Evolutionary conservation across 1,284 basidiomycete genomes (phyloP), one percentile per base, ranked within the genome.

Genomic region (Microbotryomycetes sp.): DNA sequence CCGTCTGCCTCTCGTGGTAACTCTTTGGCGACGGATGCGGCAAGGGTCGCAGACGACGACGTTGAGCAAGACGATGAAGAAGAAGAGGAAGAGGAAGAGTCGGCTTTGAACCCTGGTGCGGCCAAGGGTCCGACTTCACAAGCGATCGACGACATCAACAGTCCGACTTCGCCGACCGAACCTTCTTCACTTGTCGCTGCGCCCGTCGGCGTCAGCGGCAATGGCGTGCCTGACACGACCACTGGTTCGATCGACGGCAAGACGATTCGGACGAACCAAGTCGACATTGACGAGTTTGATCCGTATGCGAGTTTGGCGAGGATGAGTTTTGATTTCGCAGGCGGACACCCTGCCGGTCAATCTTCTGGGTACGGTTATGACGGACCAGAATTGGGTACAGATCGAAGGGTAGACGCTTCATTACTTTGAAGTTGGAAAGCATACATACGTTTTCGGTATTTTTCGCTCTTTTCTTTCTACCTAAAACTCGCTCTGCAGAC

Each of bases 281-380:
- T 21, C 21, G 57, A 50, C 18, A 55, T 30, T 16, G 61, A 52
- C 3, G 65, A 64, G 53, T 46, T 66, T n/a, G 67, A 68, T 30
- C 67, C 67, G 23, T 68, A 68, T 18, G 64, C 67, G 30, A 62
- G 60, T 21, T 21, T 68, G 41, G 67, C 67, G 45, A 21, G 66
- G 30, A 56, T 68, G 59, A 41, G 35, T 41, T 41, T 41, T 41
- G 35, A 41, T 41, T 41, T 41, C 35, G 35, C 35, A 11, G 35
- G 35, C 18, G 35, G 35, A 11, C n/a, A n/a, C n/a, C n/a, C n/a
- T n/a, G 35, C 9, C 18, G 35, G 35, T 41, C 11, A 18, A 41
- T 41, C 35, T 9, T 41, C 35, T 41, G 35, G 35, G 9, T 41
- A 41, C 18, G 35, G 35, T 18, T 41, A 41, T 18, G 35, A 41